Percentiles rank a stretch among this genome's conserved stretches.
phyloP scores from a whole-genome alignment of 306 rosid species.

The Hippophae tibetana region DNA sequence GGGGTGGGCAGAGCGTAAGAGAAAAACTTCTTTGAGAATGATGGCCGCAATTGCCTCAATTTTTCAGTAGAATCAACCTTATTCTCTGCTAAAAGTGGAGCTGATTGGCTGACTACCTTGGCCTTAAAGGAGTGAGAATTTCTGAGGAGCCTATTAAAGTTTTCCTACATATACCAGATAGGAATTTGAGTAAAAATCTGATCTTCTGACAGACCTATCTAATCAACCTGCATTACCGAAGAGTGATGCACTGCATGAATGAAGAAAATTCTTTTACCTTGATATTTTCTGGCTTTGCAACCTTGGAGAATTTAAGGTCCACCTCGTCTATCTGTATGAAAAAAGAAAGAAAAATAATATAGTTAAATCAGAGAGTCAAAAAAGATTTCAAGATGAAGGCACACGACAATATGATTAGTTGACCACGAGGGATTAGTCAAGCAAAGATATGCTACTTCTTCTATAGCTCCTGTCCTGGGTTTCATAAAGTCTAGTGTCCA shows the following conservation, averaged over 20 bases:
- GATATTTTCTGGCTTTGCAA: slow-evolving; percentile 33
- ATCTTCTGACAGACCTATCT: background rate
- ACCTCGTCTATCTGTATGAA: slow-evolving; percentile 49
- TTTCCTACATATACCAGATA: slow-evolving; percentile 49
- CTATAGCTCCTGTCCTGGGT: too few relatives aligned
- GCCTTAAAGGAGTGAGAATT: slow-evolving; percentile 47
- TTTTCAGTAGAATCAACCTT: slow-evolving; percentile 56
- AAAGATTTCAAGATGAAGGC: background rate
- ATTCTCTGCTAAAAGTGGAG: slow-evolving; percentile 72
- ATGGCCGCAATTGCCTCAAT: slow-evolving; percentile 50
- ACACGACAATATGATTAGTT: background rate
- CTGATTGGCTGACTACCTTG: slow-evolving; percentile 66
- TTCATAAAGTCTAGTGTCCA: too few relatives aligned
- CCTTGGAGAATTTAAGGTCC: slow-evolving; percentile 50
- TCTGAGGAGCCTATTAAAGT: slow-evolving; percentile 36
- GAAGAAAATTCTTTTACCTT: slow-evolving; percentile 33
- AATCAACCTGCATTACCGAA: background rate
- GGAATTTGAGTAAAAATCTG: background rate
- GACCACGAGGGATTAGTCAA: too few relatives aligned
- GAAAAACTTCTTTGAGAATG: slow-evolving; percentile 65
- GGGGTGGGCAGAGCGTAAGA: slow-evolving; percentile 92
- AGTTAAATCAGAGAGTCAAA: slow-evolving; percentile 11
- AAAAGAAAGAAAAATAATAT: slow-evolving; percentile 1
- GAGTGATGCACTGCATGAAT: slow-evolving; percentile 1
- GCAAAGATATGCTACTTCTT: too few relatives aligned